Base-by-base conservation (phyloP, 371 early-diverging fungal species). In the Mortierella sp. region DNA sequence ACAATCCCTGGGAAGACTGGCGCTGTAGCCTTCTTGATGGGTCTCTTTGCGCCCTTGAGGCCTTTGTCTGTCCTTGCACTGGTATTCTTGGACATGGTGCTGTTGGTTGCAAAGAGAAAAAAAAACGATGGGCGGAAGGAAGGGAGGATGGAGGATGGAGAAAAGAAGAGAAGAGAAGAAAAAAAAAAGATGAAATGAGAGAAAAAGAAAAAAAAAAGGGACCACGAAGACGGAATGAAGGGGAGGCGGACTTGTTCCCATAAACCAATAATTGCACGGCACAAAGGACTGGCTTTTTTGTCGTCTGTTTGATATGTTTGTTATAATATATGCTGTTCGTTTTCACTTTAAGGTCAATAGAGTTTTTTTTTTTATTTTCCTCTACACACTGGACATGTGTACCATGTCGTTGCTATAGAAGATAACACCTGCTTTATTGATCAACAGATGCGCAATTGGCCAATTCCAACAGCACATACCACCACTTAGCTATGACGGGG, bases 1-100 rank as follows among this genome's bases (percentile, higher is more conserved):
- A 75, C 75, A 21, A 75, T 23, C 37, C 75, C 75, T 47, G 24
- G 34, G 24, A 54, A 75, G 57, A 67, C 68, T 3, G 75, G 75
- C 2, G 63, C 75, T 12, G 57, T 39, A 3, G 75, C 64, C 60
- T 64, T 68, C 75, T 68, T 75, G 27, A 23, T 30, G 28, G 64
- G 19, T 6, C 64, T 55, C 56, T 63, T 63, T n/a, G 32, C 39
- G 42, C 55, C 27, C 53, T 64, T 72, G 62, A 53, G 26, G 26
- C 50, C 48, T 60, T 68, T 62, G 56, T 37, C 44, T 24, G 55
- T 44, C 64, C 54, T 63, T 51, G 48, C 41, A 23, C 50, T 50
- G 21, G 60, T 58, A 48, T 46, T 61, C 32, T 60, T 50, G 31
- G 69, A 31, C 73, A 73, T 73, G 31, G 53, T 42, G 60, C 4